These are phyloP conservation scores for Coniosporium apollinis DNA, from an alignment of 495 filamentous ascomycete species.

Conservation along the genomic window DNA sequence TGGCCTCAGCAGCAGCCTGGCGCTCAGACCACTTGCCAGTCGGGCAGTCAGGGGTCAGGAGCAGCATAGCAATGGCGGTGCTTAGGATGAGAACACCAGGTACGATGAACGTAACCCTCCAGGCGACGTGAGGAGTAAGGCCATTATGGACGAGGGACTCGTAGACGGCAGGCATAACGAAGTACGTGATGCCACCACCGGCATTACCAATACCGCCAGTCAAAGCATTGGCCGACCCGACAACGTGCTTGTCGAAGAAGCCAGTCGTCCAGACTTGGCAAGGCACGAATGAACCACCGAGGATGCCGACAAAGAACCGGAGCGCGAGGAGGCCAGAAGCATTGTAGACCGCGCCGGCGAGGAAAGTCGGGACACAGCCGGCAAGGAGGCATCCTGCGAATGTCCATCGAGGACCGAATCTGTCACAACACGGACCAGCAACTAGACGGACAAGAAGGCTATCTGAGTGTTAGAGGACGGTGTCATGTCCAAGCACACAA, in stretches of 20 bases:
- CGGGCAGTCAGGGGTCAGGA: constrained; percentile 20
- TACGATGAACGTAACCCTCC: constrained; percentile 23
- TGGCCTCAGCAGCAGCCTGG: constrained; percentile 15
- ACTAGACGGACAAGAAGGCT: constrained; percentile 69
- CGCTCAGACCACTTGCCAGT: constrained; percentile 23
- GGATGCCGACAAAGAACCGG: constrained; percentile 86
- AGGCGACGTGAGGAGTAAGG: constrained; percentile 13
- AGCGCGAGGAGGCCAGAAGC: constrained; percentile 56
- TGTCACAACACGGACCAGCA: constrained; percentile 72
- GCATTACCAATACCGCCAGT: constrained; percentile 79
- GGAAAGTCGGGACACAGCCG: constrained; percentile 67
- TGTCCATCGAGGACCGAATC: constrained; percentile 63
- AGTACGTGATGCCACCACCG: constrained; percentile 75
- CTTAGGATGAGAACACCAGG: constrained; percentile 22
- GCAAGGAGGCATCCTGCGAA: constrained; percentile 60
- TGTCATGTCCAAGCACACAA: not conserved
- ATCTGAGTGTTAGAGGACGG: not conserved
- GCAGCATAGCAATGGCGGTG: constrained; percentile 15
- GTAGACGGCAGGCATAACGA: constrained; percentile 74
- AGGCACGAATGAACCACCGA: constrained; percentile 81
- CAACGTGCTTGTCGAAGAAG: constrained; percentile 91
- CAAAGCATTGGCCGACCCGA: constrained; percentile 79
- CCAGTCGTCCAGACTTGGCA: constrained; percentile 94
- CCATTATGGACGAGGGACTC: constrained; percentile 17
- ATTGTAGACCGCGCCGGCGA: constrained; percentile 59